Evolutionary conservation across 768 basidiomycete species (phyloP).

Genomic region (Hericium erinaceus): DNA sequence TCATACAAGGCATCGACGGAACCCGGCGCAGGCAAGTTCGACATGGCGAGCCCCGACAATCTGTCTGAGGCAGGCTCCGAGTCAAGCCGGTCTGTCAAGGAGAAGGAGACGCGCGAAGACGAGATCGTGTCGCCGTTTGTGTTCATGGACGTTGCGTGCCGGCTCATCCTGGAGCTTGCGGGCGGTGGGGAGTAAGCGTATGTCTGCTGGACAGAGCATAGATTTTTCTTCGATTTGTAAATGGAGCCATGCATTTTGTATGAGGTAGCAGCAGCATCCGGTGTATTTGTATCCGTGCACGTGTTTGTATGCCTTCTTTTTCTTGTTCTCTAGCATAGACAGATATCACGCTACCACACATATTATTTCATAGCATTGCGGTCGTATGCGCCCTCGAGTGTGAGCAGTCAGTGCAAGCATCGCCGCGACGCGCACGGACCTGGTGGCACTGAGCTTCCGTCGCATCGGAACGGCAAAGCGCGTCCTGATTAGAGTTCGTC

Average conservation of each 20-base stretch:
- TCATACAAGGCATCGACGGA: slow-evolving; percentile 73
- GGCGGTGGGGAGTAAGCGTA: slow-evolving; percentile 41
- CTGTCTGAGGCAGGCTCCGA: slow-evolving; percentile 48
- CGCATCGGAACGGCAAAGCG: background rate
- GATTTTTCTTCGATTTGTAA: background rate
- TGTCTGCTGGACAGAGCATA: background rate
- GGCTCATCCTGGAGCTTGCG: slow-evolving; percentile 89
- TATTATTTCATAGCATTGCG: no score
- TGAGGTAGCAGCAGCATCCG: no score
- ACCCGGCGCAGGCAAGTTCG: slow-evolving; percentile 60
- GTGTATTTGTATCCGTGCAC: no score
- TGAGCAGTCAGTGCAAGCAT: no score
- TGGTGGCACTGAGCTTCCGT: background rate
- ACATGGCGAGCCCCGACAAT: slow-evolving; percentile 46
- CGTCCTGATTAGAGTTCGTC: background rate
- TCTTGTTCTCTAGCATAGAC: background rate
- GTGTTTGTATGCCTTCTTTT: no score
- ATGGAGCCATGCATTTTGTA: background rate
- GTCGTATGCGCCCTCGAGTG: no score
- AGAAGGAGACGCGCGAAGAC: slow-evolving; percentile 44
- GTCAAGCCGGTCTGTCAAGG: slow-evolving; percentile 45
- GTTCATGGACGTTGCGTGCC: slow-evolving; percentile 94
- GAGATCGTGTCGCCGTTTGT: slow-evolving; percentile 81
- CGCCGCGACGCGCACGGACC: background rate
- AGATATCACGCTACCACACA: background rate